A percentile compares a stretch with the other conserved stretches of the same genome.
These are phyloP conservation scores for Lachnellula occidentalis DNA, from an alignment of 2,329 filamentous ascomycete species.

Conservation along the genomic window DNA sequence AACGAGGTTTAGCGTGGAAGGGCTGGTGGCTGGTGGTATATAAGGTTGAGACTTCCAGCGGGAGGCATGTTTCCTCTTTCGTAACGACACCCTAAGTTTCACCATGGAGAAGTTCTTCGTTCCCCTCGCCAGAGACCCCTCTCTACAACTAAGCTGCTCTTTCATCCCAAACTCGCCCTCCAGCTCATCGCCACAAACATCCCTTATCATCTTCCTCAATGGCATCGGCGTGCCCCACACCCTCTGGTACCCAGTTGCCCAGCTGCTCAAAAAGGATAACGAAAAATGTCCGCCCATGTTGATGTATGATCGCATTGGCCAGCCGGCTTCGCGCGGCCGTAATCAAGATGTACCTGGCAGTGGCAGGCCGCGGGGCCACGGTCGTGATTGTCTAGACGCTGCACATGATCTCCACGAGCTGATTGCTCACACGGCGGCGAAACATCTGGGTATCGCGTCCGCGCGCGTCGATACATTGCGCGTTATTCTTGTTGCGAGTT, in stretches of 20 bases:
- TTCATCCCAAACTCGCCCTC: background rate
- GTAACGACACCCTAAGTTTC: too few species aligned
- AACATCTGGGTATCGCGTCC: background rate
- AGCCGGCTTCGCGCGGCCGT: background rate
- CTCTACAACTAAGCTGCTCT: conserved; percentile 4
- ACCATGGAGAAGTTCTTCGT: conserved; percentile 9
- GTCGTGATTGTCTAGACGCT: conserved; percentile 18
- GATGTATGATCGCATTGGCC: conserved; percentile 23
- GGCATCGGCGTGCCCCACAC: conserved; percentile 15
- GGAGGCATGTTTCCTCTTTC: too few species aligned
- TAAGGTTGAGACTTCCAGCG: too few species aligned
- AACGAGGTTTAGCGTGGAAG: too few species aligned
- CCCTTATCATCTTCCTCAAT: conserved; percentile 4
- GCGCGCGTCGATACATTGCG: background rate
- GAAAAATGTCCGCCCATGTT: conserved; percentile 23
- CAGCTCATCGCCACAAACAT: background rate
- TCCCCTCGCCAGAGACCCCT: background rate
- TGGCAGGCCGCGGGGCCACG: conserved; percentile 20
- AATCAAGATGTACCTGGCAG: conserved; percentile 17
- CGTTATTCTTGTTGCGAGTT: conserved; percentile 25
- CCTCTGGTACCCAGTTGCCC: conserved; percentile 22
- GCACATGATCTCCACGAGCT: conserved; percentile 22
- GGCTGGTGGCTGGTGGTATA: too few species aligned
- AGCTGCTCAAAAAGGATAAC: conserved; percentile 18
- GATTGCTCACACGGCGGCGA: conserved; percentile 10